Base-by-base conservation (phyloP, 2,329 filamentous ascomycete species). In the Arthrobotrys megalospora region DNA sequence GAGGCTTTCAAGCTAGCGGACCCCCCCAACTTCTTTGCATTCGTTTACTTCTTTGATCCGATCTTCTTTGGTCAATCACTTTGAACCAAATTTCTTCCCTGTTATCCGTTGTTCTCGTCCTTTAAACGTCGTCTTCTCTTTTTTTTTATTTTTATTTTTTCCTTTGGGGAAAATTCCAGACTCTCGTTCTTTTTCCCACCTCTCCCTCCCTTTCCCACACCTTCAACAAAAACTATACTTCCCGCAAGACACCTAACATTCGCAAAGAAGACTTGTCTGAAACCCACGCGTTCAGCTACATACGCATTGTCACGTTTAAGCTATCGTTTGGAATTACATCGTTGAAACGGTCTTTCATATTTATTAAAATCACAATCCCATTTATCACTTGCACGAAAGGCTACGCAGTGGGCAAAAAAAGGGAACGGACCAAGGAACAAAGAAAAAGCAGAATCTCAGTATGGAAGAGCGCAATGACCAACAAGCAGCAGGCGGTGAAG, bases 391-490 rank as follows among this genome's bases (percentile, higher is more conserved):
- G 55, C 55, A 60, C 55, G 53, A 60, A 43, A 11, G 16, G 19
- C 38, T 6, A 66, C 63, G 28, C 62, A 36, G 32, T 43, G 32
- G 66, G n/a, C n/a, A 32, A 62, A 41, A 41, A 71, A 8, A 16
- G 63, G 24, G 38, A 45, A 60, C 34, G 38, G 28, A n/a, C 50
- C 36, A 45, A 47, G 55, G 45, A 67, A 41, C 52, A 66, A 63
- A 64, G 21, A 41, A 55, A 34, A 41, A 16, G 12, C 38, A 55
- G 47, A 41, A 36, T 53, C 60, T 52, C 58, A 78, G 43, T 28
- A 78, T 78, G 75, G 75, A 78, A 67, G 75, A 68, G 52, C 75
- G 75, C 75, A 71, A 78, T 72, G 75, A 77, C 21, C 73, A 77
- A 32, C 73, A 77, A 32, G 41, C 72, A 60, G 47, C 48, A 38